Base-by-base conservation (phyloP, 768 basidiomycete species). In the Pleurotus pulmonarius region DNA sequence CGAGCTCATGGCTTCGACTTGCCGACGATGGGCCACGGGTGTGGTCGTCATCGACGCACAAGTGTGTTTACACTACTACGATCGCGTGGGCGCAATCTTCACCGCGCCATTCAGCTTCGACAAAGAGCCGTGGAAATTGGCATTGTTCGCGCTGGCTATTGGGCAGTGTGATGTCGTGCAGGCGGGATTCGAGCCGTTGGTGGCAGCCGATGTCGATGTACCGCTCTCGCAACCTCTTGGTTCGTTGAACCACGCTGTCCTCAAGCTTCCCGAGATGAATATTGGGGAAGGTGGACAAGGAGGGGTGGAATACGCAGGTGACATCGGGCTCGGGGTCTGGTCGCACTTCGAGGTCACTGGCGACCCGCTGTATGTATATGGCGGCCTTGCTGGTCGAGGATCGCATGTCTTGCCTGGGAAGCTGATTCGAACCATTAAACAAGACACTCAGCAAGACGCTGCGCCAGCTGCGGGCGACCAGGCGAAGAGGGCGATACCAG, bases 371-470 rank as follows among this genome's bases (percentile, higher is more conserved):
- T 59, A 56, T 29, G 41, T 38, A 8, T 59, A 60, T 41, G 37
- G 40, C 38, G 59, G 59, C 11, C 34, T 63, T 13, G 41, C 59
- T 5, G 63, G 65, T 11, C 65, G 61, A 20, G 62, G 65, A 1
- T 62, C 62, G 6, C 55, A 48, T 16, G 61, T 63, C 8, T 60
- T 58, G 22, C 20, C 41, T 18, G 60, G 58, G 12, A 64, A 16
- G n/a, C 47, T 38, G 5, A 6, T 60, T 1, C 38, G 5, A 5
- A 48, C 48, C 38, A n/a, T 15, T 11, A 39, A 51, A 7, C 9
- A 20, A 43, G 18, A 20, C 4, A 20, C 12, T 12, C 5, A 6
- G 8, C 6, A 6, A 1, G 6, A 9, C 26, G 29, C 29, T 29
- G 29, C 29, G 29, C 8, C n/a, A 9, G 41, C 1, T 9, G 20